Evolutionary conservation across 345 rosid species (phyloP).

Genomic region (Salix exigua): DNA sequence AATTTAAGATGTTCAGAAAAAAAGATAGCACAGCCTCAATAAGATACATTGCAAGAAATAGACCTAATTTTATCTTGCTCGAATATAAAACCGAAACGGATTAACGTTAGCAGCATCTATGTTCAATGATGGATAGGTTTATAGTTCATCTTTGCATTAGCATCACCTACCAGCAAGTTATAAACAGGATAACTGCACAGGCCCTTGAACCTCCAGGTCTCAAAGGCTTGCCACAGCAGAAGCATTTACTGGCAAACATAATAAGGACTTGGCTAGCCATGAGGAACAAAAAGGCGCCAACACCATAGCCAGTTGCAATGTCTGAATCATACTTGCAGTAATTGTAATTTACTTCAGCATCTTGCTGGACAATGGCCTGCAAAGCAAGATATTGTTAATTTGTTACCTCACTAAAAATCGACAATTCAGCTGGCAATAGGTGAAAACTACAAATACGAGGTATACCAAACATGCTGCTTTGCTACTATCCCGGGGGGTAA

Average conservation of each 20-base stretch:
- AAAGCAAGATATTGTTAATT: conserved; percentile 9
- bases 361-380: conserved; percentile 59
- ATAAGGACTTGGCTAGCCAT: conserved; percentile 63
- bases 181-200: conserved; percentile 74
- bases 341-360: conserved; percentile 43
- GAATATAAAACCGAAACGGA: neutral
- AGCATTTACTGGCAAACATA: conserved; percentile 87
- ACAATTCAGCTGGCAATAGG: neutral
- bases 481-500: neutral
- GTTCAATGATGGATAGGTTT: neutral
- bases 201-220: conserved; percentile 87
- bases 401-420: neutral
- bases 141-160: neutral
- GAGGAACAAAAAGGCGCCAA: conserved; percentile 78
- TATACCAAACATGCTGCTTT: neutral
- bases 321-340: conserved; percentile 82
- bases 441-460: neutral
- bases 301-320: conserved; percentile 79
- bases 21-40: neutral
- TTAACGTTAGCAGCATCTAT: neutral
- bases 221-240: conserved; percentile 85
- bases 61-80: neutral
- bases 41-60: neutral
- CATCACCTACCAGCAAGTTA: conserved; percentile 68
- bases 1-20: neutral